Evolutionary conservation across 805 yeast species (phyloP).

Genomic region (Starmerella apis): DNA sequence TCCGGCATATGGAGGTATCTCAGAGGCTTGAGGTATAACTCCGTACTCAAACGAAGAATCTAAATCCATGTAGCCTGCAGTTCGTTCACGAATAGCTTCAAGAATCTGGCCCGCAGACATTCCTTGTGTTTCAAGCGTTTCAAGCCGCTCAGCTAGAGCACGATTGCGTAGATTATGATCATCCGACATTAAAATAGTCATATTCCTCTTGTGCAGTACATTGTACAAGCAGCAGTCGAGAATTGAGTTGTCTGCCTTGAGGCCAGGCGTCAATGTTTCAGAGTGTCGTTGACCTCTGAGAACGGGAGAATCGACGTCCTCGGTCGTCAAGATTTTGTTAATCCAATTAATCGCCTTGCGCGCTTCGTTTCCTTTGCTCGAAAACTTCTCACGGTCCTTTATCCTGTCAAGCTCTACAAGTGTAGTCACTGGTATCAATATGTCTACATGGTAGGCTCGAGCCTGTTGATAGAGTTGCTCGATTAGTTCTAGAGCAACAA

Average conservation of each 20-base stretch:
- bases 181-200: conserved; percentile 15
- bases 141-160: conserved; percentile 14
- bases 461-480: conserved; percentile 3
- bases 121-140: conserved; percentile 3
- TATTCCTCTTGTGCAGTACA: not conserved
- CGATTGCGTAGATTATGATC: conserved; percentile 18
- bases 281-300: conserved; percentile 17
- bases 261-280: conserved; percentile 7
- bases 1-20: too few relatives aligned
- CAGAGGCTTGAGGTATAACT: not conserved
- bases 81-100: not conserved
- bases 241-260: conserved; percentile 15
- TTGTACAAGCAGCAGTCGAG: conserved; percentile 22
- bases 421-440: conserved; percentile 15
- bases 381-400: conserved; percentile 12
- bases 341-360: conserved; percentile 21
- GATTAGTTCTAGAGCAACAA: conserved; percentile 7
- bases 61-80: conserved; percentile 12
- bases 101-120: conserved; percentile 1
- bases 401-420: conserved; percentile 19
- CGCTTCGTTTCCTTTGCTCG: conserved; percentile 6
- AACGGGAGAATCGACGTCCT: conserved; percentile 6
- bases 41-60: not conserved
- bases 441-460: conserved; percentile 1
- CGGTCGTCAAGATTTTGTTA: not conserved